A percentile compares a stretch with the other conserved stretches of the same genome.
phyloP scores from a whole-genome alignment of 1,284 basidiomycete genomes.

The Tremellales sp. region DNA sequence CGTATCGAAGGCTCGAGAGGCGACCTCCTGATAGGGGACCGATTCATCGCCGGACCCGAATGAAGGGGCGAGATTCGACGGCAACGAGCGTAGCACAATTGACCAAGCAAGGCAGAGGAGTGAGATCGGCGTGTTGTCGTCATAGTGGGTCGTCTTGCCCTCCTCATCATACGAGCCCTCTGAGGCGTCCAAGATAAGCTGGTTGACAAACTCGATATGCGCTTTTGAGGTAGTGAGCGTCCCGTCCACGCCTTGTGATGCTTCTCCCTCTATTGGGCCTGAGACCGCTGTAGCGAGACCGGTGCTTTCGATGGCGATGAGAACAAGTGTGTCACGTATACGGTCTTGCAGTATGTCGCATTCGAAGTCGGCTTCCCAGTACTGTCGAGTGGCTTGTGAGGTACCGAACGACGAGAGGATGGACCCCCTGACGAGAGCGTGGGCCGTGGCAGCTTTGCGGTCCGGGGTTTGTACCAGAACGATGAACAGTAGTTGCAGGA shows the following conservation, averaged over 20 bases:
- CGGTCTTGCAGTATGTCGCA: constrained; percentile 20
- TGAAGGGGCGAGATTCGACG: constrained; percentile 22
- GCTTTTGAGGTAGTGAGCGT: constrained; percentile 30
- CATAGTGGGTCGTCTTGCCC: background rate
- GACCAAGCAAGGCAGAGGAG: constrained; percentile 44
- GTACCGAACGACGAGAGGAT: constrained; percentile 39
- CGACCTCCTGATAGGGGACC: constrained; percentile 24
- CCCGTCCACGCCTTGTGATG: too few relatives aligned
- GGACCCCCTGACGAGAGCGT: constrained; percentile 33
- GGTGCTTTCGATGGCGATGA: constrained; percentile 36
- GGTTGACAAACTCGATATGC: constrained; percentile 27
- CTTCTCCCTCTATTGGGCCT: constrained; percentile 9
- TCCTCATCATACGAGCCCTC: constrained; percentile 2
- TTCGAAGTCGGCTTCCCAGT: constrained; percentile 35
- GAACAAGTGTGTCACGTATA: constrained; percentile 35
- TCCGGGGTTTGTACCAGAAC: constrained; percentile 32
- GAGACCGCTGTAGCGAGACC: constrained; percentile 31
- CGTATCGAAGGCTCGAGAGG: constrained; percentile 25
- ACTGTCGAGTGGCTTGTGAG: constrained; percentile 33
- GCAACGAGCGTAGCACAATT: constrained; percentile 31
- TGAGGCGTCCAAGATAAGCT: constrained; percentile 32
- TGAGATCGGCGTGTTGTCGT: constrained; percentile 22
- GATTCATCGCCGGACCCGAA: constrained; percentile 12
- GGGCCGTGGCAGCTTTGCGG: constrained; percentile 30
- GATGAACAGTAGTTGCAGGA: constrained; percentile 39